Evolutionary conservation across 2,329 filamentous ascomycete genomes (phyloP).

Genomic region (Furcasterigmium furcatum): DNA sequence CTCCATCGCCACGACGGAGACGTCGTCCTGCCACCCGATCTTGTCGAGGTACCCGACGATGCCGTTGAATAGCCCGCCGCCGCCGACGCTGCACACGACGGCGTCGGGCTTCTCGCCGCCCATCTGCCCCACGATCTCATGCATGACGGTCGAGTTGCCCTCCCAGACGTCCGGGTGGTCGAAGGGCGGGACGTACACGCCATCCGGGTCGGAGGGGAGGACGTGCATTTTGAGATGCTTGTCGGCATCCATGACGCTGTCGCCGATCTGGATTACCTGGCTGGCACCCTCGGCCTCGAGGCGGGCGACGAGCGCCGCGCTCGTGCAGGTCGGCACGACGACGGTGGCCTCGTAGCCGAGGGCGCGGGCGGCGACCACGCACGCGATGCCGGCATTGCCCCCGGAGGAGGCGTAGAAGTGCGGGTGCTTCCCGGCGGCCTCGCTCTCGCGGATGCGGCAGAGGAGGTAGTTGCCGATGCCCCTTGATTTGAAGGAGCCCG

Average conservation of each 20-base stretch:
- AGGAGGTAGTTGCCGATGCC: conserved; percentile 72
- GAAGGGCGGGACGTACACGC: conserved; percentile 64
- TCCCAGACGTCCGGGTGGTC: conserved; percentile 64
- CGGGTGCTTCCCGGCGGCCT: conserved; percentile 5
- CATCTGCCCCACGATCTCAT: conserved; percentile 36
- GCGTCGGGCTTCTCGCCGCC: conserved; percentile 17
- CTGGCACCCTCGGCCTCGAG: conserved; percentile 58
- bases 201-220: conserved; percentile 34
- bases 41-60: conserved; percentile 59
- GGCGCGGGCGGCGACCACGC: conserved; percentile 65
- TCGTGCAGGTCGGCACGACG: conserved; percentile 65
- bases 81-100: conserved; percentile 69
- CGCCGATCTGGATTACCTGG: conserved; percentile 63
- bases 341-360: conserved; percentile 65
- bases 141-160: conserved; percentile 56
- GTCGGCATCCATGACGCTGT: conserved; percentile 68
- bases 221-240: conserved; percentile 53
- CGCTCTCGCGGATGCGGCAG: conserved; percentile 22
- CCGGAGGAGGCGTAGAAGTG: conserved; percentile 75
- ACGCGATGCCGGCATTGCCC: conserved; percentile 78
- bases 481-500: conserved; percentile 79
- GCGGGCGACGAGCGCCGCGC: conserved; percentile 64
- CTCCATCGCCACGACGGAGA: conserved; percentile 65
- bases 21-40: conserved; percentile 14
- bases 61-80: conserved; percentile 76